Conservation (phyloP, 1,139 yeast species). For the Pichia cactophila region DNA sequence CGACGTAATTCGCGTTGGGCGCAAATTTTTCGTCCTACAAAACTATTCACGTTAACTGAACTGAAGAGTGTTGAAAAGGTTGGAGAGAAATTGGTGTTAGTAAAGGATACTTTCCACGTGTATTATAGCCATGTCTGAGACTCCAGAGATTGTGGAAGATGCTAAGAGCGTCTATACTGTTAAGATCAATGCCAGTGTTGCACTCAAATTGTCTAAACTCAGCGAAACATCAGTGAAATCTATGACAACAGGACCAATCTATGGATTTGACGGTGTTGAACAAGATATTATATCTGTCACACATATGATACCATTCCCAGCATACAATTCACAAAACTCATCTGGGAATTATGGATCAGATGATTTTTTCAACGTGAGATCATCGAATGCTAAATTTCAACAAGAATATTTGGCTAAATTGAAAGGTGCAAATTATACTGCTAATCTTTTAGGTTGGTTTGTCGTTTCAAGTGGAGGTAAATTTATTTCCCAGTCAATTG, state of each 20-base stretch:
- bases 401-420: conserved; percentile 59
- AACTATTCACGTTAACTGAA: too few species aligned
- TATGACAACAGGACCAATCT: conserved; percentile 65
- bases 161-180: conserved; percentile 21
- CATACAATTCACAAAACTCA: conserved; percentile 32
- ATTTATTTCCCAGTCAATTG: conserved; percentile 55
- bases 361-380: conserved; percentile 42
- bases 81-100: too few species aligned
- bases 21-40: background rate
- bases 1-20: background rate
- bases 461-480: conserved; percentile 64
- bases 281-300: conserved; percentile 45
- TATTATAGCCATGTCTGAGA: background rate
- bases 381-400: conserved; percentile 63
- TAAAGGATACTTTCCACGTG: too few species aligned
- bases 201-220: conserved; percentile 65
- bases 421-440: conserved; percentile 58
- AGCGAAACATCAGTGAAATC: conserved; percentile 64
- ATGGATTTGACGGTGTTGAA: conserved; percentile 58
- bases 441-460: conserved; percentile 80
- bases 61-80: too few species aligned
- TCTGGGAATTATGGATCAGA: conserved; percentile 37
- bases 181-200: conserved; percentile 51
- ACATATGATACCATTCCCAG: conserved; percentile 41
- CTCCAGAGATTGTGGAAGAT: background rate